Evolutionary conservation across 495 filamentous ascomycete species (phyloP).

Genomic region (Penicillium silybi): DNA sequence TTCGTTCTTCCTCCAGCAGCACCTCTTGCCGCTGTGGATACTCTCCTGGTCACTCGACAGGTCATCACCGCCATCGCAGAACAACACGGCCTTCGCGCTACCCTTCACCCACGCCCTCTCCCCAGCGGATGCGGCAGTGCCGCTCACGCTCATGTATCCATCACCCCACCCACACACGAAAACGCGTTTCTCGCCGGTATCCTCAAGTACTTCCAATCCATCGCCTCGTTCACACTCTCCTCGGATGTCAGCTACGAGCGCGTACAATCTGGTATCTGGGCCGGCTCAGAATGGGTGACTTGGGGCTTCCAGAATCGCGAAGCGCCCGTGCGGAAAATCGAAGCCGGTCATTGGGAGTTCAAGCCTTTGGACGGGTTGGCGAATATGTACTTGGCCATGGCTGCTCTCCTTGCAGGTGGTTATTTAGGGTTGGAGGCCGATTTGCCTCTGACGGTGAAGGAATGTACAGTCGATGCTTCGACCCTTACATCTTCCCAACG

Average conservation of each 20-base stretch:
- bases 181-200: slow-evolving; percentile 38
- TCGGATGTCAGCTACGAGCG: slow-evolving; percentile 41
- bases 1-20: slow-evolving; percentile 64
- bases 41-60: slow-evolving; percentile 67
- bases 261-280: slow-evolving; percentile 52
- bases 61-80: slow-evolving; percentile 51
- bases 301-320: slow-evolving; percentile 47
- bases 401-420: slow-evolving; percentile 64
- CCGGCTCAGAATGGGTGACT: slow-evolving; percentile 40
- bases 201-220: slow-evolving; percentile 26
- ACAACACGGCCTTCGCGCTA: slow-evolving; percentile 57
- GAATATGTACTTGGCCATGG: slow-evolving; percentile 45
- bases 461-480: slow-evolving; percentile 50
- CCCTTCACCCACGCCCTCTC: slow-evolving; percentile 71
- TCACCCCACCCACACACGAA: slow-evolving; percentile 25
- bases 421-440: slow-evolving; percentile 51
- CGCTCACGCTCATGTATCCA: slow-evolving; percentile 45
- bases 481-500: slow-evolving; percentile 22
- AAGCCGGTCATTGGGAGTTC: slow-evolving; percentile 37
- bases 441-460: slow-evolving; percentile 44
- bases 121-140: slow-evolving; percentile 32
- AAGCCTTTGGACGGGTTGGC: slow-evolving; percentile 39
- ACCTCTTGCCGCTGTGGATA: slow-evolving; percentile 68
- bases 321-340: slow-evolving; percentile 40
- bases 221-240: slow-evolving; percentile 37